Evolutionary conservation across 1,139 yeast species (phyloP).

Genomic region (Protomyces macrosporus): DNA sequence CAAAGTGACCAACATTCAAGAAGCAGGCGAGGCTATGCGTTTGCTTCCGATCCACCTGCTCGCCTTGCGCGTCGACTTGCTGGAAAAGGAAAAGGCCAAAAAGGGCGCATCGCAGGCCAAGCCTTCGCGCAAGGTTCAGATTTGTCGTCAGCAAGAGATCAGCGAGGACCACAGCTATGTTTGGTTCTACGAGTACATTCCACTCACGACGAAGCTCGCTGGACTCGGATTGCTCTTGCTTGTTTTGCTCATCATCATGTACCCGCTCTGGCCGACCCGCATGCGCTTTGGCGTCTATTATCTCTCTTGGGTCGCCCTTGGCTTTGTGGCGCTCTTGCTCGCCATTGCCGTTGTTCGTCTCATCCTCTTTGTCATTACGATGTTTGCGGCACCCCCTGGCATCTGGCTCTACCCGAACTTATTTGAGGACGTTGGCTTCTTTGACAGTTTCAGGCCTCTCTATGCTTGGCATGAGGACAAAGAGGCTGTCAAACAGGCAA

Average conservation of each 20-base stretch:
- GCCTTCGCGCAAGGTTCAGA: conserved; percentile 46
- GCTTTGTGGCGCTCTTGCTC: conserved; percentile 69
- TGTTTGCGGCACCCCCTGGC: conserved; percentile 58
- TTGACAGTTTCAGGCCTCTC: conserved; percentile 84
- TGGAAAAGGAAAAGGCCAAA: conserved; percentile 50
- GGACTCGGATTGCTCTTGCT: conserved; percentile 61
- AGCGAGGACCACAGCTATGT: conserved; percentile 75
- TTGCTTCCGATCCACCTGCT: conserved; percentile 67
- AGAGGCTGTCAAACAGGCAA: conserved; percentile 20
- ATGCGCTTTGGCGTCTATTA: conserved; percentile 93
- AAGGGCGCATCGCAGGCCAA: conserved; percentile 56
- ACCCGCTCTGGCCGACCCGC: conserved; percentile 92
- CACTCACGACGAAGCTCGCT: conserved; percentile 51
- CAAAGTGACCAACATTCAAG: conserved; percentile 47
- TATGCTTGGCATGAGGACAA: conserved; percentile 69
- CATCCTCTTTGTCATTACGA: conserved; percentile 61
- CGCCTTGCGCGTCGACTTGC: conserved; percentile 65
- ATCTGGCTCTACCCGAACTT: conserved; percentile 95
- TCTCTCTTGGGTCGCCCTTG: conserved; percentile 69
- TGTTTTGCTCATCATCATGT: conserved; percentile 70
- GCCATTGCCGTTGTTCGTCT: conserved; percentile 74
- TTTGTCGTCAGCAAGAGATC: conserved; percentile 63
- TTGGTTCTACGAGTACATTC: conserved; percentile 81
- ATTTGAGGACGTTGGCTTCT: conserved; percentile 90
- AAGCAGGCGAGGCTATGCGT: conserved; percentile 61